Evolutionary conservation across 805 yeast genomes (phyloP), one percentile per base, ranked within the genome.

Genomic region (Starmera dryadoides): DNA sequence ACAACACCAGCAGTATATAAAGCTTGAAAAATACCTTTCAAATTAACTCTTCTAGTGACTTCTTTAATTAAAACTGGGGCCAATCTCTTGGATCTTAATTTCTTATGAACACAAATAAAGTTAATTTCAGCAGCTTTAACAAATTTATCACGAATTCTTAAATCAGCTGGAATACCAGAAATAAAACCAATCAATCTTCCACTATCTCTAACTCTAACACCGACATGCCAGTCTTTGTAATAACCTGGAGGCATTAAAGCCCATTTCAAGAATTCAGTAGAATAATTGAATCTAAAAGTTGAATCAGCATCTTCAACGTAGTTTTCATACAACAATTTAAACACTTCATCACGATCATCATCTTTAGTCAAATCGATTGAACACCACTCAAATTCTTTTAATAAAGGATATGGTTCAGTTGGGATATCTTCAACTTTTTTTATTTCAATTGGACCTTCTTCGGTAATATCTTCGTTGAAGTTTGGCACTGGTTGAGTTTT

Each of bases 261-360:
- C 98, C 98, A 93, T 50, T 80, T 73, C 57, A 93, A 75, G 54
- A 93, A 91, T 23, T 77, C 81, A 23, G 79, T 75, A 0, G 88
- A 74, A 62, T 93, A 93, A 49, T 86, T 86, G 69, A 93, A 91
- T 55, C 98, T 74, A 66, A 93, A 88, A 2, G 87, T 77, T 33
- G 93, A 89, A 55, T 89, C 96, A 39, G 79, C 79, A 59, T 93
- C 98, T 62, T 93, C 98, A 16, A 93, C 96, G 56, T 93, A 93
- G 63, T 93, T 86, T 42, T 85, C 93, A 59, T 86, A 84, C 41
- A 93, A 68, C 39, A 93, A 68, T 22, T 77, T 72, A 60, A 86
- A 83, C 8, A 93, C 81, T 53, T 91, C 96, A 40, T 78, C 76
- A 47, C 89, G 64, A 52, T 86, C 79, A 1, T 56, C 64, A 30